Conservation (phyloP, 805 yeast genomes). For the Torulaspora delbrueckii region DNA sequence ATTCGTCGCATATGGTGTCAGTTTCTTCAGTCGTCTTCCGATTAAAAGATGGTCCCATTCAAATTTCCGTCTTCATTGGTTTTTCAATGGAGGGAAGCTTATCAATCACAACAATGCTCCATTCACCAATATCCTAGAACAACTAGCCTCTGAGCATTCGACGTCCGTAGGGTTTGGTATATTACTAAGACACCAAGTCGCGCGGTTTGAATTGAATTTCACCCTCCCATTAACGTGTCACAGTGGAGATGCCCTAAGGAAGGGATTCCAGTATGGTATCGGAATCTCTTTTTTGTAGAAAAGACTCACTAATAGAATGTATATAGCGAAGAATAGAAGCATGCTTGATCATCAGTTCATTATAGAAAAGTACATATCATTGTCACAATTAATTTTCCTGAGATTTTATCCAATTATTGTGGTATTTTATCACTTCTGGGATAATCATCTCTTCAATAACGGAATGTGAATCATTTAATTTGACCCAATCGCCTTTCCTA, state of each 20-base stretch:
- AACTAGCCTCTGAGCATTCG: slow-evolving; percentile 42
- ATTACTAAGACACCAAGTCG: slow-evolving; percentile 56
- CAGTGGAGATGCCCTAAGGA: slow-evolving; percentile 46
- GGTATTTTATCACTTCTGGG: slow-evolving; percentile 67
- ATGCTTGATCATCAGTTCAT: neutral
- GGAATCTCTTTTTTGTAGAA: slow-evolving; percentile 53
- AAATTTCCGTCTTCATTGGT: slow-evolving; percentile 58
- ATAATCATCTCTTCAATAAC: slow-evolving; percentile 72
- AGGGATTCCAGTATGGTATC: slow-evolving; percentile 64
- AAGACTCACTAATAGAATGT: neutral
- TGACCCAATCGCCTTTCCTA: slow-evolving; percentile 45
- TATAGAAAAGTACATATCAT: neutral
- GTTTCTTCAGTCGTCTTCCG: slow-evolving; percentile 60
- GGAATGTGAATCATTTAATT: slow-evolving; percentile 40
- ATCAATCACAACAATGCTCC: slow-evolving; percentile 33
- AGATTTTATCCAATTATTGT: slow-evolving; percentile 53
- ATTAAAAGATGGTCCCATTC: slow-evolving; percentile 38
- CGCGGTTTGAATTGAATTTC: slow-evolving; percentile 63
- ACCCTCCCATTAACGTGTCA: slow-evolving; percentile 55
- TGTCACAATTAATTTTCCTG: slow-evolving; percentile 11
- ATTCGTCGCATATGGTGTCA: slow-evolving; percentile 51
- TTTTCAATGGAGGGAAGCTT: slow-evolving; percentile 62
- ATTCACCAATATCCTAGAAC: slow-evolving; percentile 19
- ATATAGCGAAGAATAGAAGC: neutral
- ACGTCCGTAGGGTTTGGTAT: slow-evolving; percentile 56